Percentiles rank a stretch among this genome's conserved stretches.
These are phyloP conservation scores for Leptographium procerum DNA, from an alignment of 2,329 filamentous ascomycete genomes.

Conservation along the genomic window DNA sequence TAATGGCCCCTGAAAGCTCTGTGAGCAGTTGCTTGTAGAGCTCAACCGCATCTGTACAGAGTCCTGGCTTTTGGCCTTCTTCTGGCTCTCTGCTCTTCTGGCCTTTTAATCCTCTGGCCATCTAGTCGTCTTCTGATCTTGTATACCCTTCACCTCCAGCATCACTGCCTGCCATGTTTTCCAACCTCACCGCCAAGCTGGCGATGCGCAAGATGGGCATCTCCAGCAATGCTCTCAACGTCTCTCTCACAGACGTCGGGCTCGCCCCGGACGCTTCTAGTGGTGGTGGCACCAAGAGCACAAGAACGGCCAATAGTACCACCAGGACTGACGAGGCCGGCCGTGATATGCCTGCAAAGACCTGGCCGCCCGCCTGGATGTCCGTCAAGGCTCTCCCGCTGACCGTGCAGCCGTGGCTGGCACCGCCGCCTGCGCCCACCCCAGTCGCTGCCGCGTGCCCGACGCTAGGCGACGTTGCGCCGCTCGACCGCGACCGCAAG, in stretches of 20 bases:
- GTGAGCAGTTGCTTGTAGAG: no score
- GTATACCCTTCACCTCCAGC: background rate
- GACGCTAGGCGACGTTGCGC: constrained; percentile 35
- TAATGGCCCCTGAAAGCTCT: no score
- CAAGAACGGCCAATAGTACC: no score
- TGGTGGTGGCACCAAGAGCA: background rate
- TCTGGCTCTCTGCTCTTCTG: no score
- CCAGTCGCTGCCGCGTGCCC: constrained; percentile 32
- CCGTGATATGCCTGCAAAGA: background rate
- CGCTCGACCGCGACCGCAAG: constrained; percentile 32
- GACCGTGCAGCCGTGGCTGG: constrained; percentile 42
- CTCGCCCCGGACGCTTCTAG: constrained; percentile 17
- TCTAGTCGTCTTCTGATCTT: background rate
- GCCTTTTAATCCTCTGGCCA: no score
- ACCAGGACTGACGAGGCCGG: background rate
- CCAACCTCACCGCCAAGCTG: constrained; percentile 44
- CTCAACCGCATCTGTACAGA: no score
- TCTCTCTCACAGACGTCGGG: constrained; percentile 19
- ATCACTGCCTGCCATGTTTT: constrained; percentile 33
- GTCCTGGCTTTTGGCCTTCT: no score
- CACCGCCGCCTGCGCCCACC: constrained; percentile 38
- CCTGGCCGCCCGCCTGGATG: constrained; percentile 37
- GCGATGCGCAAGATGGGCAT: constrained; percentile 46
- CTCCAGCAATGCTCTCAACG: constrained; percentile 33
- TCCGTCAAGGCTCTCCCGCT: constrained; percentile 37